Base-by-base conservation (phyloP, 2,329 filamentous ascomycete genomes). In the Phymatotrichopsis omnivora region DNA sequence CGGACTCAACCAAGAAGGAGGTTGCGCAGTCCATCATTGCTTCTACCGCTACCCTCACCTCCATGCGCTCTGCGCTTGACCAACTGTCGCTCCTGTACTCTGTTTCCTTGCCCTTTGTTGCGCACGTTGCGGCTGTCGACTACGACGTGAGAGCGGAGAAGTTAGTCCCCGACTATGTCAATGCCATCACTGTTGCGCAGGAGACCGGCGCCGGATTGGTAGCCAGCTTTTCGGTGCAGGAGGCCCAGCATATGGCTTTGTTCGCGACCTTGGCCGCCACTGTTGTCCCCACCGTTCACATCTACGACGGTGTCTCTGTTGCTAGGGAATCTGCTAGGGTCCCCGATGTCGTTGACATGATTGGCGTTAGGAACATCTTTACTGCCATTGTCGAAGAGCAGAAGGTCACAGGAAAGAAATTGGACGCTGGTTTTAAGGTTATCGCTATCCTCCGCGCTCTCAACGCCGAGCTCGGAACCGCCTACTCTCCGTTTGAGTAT, bases 161-260 rank as follows among this genome's bases (percentile, higher is more conserved):
- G 6, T 72, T 98, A 23, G 82, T 94, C 31, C 76, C 85, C 49
- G 87, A 96, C 64, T 98, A 98, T 65, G 78, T 79, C 50, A 76
- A 78, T 30, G 80, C 85, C 3, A 71, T 96, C 60, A 76, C 79
- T 54, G 68, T 89, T 37, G 82, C 85, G 7, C 91, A 96, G 64
- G 91, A 96, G 57, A 74, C 96, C 11, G 89, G 91, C 12, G 71
- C 96, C 22, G 87, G 80, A 35, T 72, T 98, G 31, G 76, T 98
- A 35, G 76, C 83, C 54, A 94, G 85, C 63, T 77, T 78, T 42
- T 94, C 86, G 23, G 78, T 83, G 23, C 87, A 93, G 57, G 91
- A 98, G 68, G 74, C 82, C 37, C 91, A 98, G 71, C 91, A 98
- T 67, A 94, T 94, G 82, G 76, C 86, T 6, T 68, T 94, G n/a